Base-by-base conservation (phyloP, 495 filamentous ascomycete genomes). In the Lepraria neglecta region DNA sequence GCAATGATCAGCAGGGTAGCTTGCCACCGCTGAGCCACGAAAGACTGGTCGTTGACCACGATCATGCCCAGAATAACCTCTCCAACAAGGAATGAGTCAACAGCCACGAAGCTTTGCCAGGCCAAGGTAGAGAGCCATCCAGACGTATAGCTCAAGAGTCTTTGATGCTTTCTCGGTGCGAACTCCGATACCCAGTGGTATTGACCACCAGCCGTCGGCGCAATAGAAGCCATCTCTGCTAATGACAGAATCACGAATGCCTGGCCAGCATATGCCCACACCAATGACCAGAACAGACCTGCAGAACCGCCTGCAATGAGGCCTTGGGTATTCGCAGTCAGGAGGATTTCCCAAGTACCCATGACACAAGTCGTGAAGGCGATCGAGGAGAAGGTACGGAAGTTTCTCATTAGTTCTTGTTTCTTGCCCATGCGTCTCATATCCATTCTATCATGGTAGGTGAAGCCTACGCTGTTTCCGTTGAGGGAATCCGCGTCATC, bases 101-200 rank as follows among this genome's bases (percentile, higher is more conserved):
- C 19, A 12, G 35, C 54, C 12, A 56, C 21, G 10, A 56, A 15
- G n/a, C 38, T 56, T 44, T 56, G 54, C 54, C 53, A 56, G 24
- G 78, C 82, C 35, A 81, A 74, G 10, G 77, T 77, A 24, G 72
- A 81, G 19, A 87, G 69, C 24, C 24, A 24, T 24, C 24, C 24
- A 24, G 24, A 24, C 1, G 24, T 24, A 24, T 24, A 24, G 24
- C 24, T 24, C 24, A 24, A 24, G 24, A 24, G 24, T 24, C 24
- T 24, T 24, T 56, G 54, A 9, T 43, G 15, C 54, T 56, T 17
- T 17, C n/a, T 56, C 10, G 38, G 54, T 43, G 54, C 54, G 17
- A 56, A 24, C 24, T 24, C 24, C 24, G 24, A 24, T 24, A 24
- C 24, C 24, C 24, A 24, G 24, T 24, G 24, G 0, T 44, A 15